Percentiles rank a stretch among this genome's conserved stretches.
phyloP scores from a whole-genome alignment of 1,284 basidiomycete species.

The Cronartium quercuum region DNA sequence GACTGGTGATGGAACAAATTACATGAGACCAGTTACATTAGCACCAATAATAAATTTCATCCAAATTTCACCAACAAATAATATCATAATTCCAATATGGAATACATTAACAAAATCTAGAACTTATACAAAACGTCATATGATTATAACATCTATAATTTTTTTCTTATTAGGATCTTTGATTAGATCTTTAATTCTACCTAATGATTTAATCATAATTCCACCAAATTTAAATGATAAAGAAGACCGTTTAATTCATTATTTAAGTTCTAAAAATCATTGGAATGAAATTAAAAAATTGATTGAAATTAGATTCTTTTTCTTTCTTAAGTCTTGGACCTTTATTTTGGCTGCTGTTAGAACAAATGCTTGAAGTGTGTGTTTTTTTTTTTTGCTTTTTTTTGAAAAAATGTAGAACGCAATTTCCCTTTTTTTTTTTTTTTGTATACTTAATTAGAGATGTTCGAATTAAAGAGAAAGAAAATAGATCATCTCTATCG shows the following conservation, averaged over 20 bases:
- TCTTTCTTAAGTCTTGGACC: constrained; percentile 23
- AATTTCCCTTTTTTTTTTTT: no score
- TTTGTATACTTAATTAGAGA: no score
- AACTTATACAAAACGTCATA: constrained; percentile 49
- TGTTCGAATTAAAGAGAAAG: no score
- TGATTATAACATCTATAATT: constrained; percentile 74
- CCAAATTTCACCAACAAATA: constrained; percentile 18
- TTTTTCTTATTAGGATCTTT: constrained; percentile 86
- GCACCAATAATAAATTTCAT: constrained; percentile 35
- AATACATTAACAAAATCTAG: constrained; percentile 12
- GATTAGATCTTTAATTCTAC: constrained; percentile 72
- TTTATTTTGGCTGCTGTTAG: constrained; percentile 27
- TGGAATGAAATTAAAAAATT: constrained; percentile 28
- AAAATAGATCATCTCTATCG: no score
- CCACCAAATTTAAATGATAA: constrained; percentile 52
- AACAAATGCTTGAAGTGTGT: neutral
- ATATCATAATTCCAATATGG: neutral
- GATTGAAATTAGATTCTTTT: constrained; percentile 20
- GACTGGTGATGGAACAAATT: constrained; percentile 9
- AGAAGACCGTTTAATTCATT: neutral
- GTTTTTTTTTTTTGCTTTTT: neutral
- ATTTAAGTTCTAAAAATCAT: constrained; percentile 9
- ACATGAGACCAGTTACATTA: constrained; percentile 37
- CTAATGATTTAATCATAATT: constrained; percentile 80
- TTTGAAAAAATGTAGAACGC: no score